Evolutionary conservation across 805 yeast species (phyloP), one percentile per base, ranked within the genome.

Genomic region (Lipomyces mesembrius): DNA sequence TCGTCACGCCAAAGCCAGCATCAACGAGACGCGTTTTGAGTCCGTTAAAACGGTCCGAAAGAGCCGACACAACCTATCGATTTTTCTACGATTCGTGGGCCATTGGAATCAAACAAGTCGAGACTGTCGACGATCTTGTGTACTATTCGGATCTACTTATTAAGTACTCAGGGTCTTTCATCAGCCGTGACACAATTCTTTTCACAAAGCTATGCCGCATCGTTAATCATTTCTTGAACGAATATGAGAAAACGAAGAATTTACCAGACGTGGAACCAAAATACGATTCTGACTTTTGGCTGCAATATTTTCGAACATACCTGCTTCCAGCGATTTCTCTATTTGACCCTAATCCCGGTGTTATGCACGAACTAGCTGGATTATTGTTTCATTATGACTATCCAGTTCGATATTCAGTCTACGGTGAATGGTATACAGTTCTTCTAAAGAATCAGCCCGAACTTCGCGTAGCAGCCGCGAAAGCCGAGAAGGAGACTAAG

Each of bases 401-500:
- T 49, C 89, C 89, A 61, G 83, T 82, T 64, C 82, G 98, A 59
- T 93, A 85, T 77, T 86, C 88, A 65, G 76, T 94, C 22, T 93
- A 93, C 75, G 95, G 96, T 51, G 97, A 92, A 72, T 83, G 91
- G 75, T 81, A 84, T 61, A 83, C 82, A 46, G 86, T 83, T 2
- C 76, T 85, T 2, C 81, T 88, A 2, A 89, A 89, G 72, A 85
- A 83, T 65, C 80, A 83, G 63, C 80, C 86, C 0, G 80, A 80
- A 22, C 81, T 90, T 5, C 88, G 87, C 68, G 78, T 87, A 34
- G 86, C 88, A 3, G 84, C 85, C 63, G 84, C 85, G 17, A 85
- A 81, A 65, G 89, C 96, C 0, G 95, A 89, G 74, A 91, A 90
- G 75, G 85, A 88, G 51, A 90, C 97, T 0, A 91, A 88, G 73